Evolutionary conservation across 1,139 yeast species (phyloP).

Genomic region (Debaryomyces sp.): DNA sequence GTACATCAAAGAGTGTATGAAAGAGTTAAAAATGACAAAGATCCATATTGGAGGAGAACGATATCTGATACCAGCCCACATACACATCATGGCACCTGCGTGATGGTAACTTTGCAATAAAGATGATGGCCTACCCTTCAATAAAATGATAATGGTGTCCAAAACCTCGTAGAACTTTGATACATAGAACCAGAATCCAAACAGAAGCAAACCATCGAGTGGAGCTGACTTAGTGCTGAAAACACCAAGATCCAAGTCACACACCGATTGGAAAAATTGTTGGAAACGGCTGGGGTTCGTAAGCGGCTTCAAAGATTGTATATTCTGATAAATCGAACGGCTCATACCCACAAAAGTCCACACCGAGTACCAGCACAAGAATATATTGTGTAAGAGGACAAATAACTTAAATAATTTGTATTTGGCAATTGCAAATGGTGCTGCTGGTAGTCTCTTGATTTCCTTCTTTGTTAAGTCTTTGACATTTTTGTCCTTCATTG

Average conservation of each 20-base stretch:
- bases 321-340: conserved; percentile 46
- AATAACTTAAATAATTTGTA: conserved; percentile 52
- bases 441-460: conserved; percentile 50
- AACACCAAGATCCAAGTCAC: conserved; percentile 64
- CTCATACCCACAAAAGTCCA: conserved; percentile 78
- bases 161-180: conserved; percentile 75
- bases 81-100: conserved; percentile 81
- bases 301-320: conserved; percentile 26
- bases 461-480: conserved; percentile 22
- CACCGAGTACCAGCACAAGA: conserved; percentile 64
- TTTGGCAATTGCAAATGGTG: conserved; percentile 56
- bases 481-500: conserved; percentile 12
- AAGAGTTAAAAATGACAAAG: conserved; percentile 77
- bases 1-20: conserved; percentile 78
- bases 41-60: conserved; percentile 76
- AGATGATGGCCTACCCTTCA: conserved; percentile 71
- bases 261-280: conserved; percentile 57
- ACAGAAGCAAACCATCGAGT: conserved; percentile 54
- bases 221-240: conserved; percentile 39
- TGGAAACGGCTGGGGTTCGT: conserved; percentile 16
- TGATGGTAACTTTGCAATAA: conserved; percentile 77
- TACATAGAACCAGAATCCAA: conserved; percentile 69
- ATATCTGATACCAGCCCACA: conserved; percentile 80
- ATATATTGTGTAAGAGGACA: conserved; percentile 64
- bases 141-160: conserved; percentile 67